A percentile compares a stretch with the other conserved stretches of the same genome.
Conservation (phyloP, 805 yeast genomes). For the Clavispora phyllophila region DNA sequence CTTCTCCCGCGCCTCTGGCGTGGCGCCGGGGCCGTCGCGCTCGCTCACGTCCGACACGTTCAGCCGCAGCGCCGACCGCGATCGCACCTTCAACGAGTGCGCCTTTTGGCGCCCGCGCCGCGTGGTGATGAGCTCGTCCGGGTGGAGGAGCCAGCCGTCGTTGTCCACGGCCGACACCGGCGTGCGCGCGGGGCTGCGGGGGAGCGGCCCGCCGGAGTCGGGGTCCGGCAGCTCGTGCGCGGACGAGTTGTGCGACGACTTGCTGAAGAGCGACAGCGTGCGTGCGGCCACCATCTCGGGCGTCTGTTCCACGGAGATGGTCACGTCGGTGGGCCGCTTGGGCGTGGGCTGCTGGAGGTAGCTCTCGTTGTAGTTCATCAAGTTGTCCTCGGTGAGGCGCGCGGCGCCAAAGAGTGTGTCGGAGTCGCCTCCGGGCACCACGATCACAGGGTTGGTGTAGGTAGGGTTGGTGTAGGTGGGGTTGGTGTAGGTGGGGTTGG, state of each 20-base stretch:
- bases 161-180: constrained; percentile 16
- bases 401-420: background rate
- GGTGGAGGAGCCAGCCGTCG: constrained; percentile 18
- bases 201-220: constrained; percentile 5
- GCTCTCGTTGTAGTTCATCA: constrained; percentile 12
- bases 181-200: constrained; percentile 3
- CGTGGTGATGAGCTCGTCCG: constrained; percentile 38
- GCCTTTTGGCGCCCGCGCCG: constrained; percentile 37
- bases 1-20: constrained; percentile 5
- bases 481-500: too few species aligned
- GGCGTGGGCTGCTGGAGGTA: background rate
- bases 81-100: constrained; percentile 20
- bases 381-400: constrained; percentile 15
- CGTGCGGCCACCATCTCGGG: constrained; percentile 31
- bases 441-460: background rate
- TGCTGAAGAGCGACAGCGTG: constrained; percentile 55
- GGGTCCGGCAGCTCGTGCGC: constrained; percentile 29
- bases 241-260: constrained; percentile 38
- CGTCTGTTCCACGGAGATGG: constrained; percentile 18
- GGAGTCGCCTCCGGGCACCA: background rate
- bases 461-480: background rate
- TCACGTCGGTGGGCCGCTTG: constrained; percentile 8
- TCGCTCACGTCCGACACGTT: constrained; percentile 8
- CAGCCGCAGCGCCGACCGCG: constrained; percentile 24
- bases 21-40: constrained; percentile 19